These are phyloP conservation scores for Kazachstania kunashirensis DNA, from an alignment of 805 yeast species.

Conservation along the genomic window DNA sequence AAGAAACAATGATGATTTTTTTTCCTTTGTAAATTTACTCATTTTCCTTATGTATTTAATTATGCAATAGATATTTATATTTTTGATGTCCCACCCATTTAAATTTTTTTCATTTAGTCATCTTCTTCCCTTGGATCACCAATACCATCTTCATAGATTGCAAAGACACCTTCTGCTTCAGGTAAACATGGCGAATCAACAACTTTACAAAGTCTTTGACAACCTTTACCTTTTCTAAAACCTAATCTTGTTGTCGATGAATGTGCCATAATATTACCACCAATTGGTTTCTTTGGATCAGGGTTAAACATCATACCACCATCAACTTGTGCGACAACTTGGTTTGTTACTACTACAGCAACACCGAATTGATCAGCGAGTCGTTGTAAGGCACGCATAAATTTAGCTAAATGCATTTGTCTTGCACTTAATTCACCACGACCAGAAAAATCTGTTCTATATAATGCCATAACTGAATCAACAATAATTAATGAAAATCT, in stretches of 20 bases:
- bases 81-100: too few species aligned
- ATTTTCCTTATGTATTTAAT: too few species aligned
- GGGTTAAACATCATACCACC: slow-evolving; percentile 76
- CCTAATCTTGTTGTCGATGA: slow-evolving; percentile 89
- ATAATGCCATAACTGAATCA: slow-evolving; percentile 95
- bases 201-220: slow-evolving; percentile 86
- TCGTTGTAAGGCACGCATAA: slow-evolving; percentile 82
- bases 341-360: slow-evolving; percentile 91
- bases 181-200: slow-evolving; percentile 96
- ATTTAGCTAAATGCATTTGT: slow-evolving; percentile 88
- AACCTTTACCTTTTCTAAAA: slow-evolving; percentile 84
- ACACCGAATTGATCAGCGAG: slow-evolving; percentile 97
- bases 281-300: slow-evolving; percentile 97
- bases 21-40: too few species aligned
- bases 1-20: too few species aligned
- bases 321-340: slow-evolving; percentile 96
- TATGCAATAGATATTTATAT: too few species aligned
- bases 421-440: slow-evolving; percentile 93
- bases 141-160: slow-evolving; percentile 92
- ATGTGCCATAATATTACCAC: slow-evolving; percentile 96
- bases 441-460: slow-evolving; percentile 90
- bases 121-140: slow-evolving; percentile 90
- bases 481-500: slow-evolving; percentile 83
- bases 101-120: slow-evolving; percentile 22
- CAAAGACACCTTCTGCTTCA: slow-evolving; percentile 89